These are phyloP conservation scores for Marasmius sp. DNA, from an alignment of 1,284 basidiomycete species.

Conservation along the genomic window DNA sequence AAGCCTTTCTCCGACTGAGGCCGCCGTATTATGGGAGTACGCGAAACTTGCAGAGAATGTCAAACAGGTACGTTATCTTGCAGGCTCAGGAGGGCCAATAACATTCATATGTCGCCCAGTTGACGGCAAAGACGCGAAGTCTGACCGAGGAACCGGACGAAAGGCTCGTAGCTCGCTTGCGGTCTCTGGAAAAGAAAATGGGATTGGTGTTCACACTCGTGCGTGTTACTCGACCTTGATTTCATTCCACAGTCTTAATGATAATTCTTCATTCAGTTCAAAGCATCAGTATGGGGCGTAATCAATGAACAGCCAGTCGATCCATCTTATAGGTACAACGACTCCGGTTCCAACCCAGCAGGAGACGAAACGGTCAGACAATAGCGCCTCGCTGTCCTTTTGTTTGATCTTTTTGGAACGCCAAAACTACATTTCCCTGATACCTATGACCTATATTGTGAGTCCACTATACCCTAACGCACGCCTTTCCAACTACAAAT, in stretches of 20 bases:
- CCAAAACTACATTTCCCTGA: neutral
- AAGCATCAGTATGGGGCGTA: constrained; percentile 93
- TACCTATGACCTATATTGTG: neutral
- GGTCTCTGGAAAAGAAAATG: constrained; percentile 92
- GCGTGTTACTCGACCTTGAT: constrained; percentile 24
- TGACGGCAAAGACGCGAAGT: constrained; percentile 56
- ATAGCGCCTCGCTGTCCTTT: constrained; percentile 13
- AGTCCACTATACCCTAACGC: neutral
- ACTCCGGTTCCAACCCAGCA: constrained; percentile 17
- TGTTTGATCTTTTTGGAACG: neutral
- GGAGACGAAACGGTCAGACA: constrained; percentile 36
- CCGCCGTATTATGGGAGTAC: constrained; percentile 80
- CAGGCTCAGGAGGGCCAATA: neutral
- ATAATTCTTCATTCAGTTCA: constrained; percentile 59
- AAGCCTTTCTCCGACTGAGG: constrained; percentile 58
- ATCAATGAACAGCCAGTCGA: constrained; percentile 82
- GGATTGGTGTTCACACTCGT: constrained; percentile 89
- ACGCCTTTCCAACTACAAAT: too few species aligned
- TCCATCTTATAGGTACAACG: constrained; percentile 12
- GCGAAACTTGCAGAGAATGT: constrained; percentile 71
- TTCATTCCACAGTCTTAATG: neutral
- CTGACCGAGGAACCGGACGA: constrained; percentile 74
- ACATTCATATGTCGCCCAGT: constrained; percentile 32
- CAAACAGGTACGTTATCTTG: constrained; percentile 53
- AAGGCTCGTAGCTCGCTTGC: constrained; percentile 72